Evolutionary conservation across 164 flowering plant genomes (phyloP).

Genomic region (Vitis vinifera): ASM3070453v1 NC_081823.1:23733001-23733500

Average conservation of each 20-base stretch:
- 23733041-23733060: slow-evolving; percentile 34
- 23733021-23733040: slow-evolving; percentile 30
- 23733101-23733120: slow-evolving; percentile 16
- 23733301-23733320: slow-evolving; percentile 30
- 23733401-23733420: slow-evolving; percentile 22
- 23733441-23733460: slow-evolving; percentile 4
- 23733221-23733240: slow-evolving; percentile 35
- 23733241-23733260: slow-evolving; percentile 29
- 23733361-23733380: slow-evolving; percentile 58
- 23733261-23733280: slow-evolving; percentile 34
- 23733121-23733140: slow-evolving; percentile 27
- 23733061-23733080: slow-evolving; percentile 31
- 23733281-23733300: slow-evolving; percentile 29
- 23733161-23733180: slow-evolving; percentile 30
- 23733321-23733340: slow-evolving; percentile 19
- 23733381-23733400: slow-evolving; percentile 24
- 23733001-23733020: slow-evolving; percentile 32
- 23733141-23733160: slow-evolving; percentile 23
- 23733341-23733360: slow-evolving; percentile 26
- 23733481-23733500: slow-evolving; percentile 24
- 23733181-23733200: slow-evolving; percentile 29
- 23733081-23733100: slow-evolving; percentile 29
- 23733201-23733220: slow-evolving; percentile 40
- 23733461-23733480: slow-evolving; percentile 15
- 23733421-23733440: slow-evolving; percentile 13